Base-by-base conservation (phyloP, 2,329 filamentous ascomycete species). In the Diaporthe amygdali region DNA sequence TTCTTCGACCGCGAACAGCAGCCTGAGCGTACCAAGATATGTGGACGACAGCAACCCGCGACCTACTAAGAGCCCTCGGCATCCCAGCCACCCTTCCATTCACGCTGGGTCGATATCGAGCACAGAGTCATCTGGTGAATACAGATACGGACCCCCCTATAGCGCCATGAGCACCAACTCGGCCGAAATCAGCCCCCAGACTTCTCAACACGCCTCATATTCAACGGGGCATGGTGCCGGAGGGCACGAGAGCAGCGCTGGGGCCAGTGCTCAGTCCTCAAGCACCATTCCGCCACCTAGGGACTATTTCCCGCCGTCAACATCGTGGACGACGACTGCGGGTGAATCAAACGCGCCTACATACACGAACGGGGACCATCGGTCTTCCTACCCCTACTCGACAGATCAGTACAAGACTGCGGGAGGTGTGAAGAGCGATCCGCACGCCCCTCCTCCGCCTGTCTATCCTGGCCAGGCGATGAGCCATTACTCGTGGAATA, bases 401-500 rank as follows among this genome's bases (percentile, higher is more conserved):
- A 87, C 85, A 1, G 85, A 88, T 46, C 82, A 84, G 47, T 87
- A 88, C 77, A 86, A 87, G 76, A 76, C 78, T 15, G 79, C 80
- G 17, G 78, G 79, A 71, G 76, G 76, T 46, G 76, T 80, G 52
- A 79, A 82, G 66, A 72, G 74, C 9, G 78, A 82, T 37, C 78
- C 80, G 69, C 77, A 79, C 20, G 77, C 82, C 34, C 81, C 83
- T 14, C 80, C 84, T 17, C 80, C 82, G 4, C 78, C 81, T 25
- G 77, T 81, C 30, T 87, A 87, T 70, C 81, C 77, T 32, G 79
- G 80, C 15, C 74, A 81, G 37, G 81, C 81, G 61, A 82, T 89
- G 78, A 86, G 84, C 77, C 86, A 89, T 76, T 90, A 90, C 77
- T 88, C 87, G 39, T 90, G 88, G 88, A 88, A 85, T 74, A 81